These are phyloP conservation scores for Fraxinus sp. DNA, from an alignment of 305 asterid genomes.

Conservation along the genomic window DNA sequence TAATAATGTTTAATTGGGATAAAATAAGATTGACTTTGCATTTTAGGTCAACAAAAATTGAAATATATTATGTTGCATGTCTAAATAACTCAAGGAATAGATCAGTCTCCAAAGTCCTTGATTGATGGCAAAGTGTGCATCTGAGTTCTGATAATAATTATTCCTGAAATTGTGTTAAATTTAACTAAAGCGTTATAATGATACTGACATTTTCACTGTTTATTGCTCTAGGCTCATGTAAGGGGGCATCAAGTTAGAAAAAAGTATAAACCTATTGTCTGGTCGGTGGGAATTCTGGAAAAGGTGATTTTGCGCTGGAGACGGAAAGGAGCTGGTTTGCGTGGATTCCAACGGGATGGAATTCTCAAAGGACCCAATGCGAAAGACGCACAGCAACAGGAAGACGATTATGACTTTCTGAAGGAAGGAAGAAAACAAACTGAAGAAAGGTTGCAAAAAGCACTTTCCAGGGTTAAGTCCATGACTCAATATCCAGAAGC, in stretches of 20 bases:
- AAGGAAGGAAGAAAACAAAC: conserved; percentile 86
- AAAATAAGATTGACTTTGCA: not conserved
- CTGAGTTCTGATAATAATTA: not conserved
- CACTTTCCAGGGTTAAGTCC: conserved; percentile 86
- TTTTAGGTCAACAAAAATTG: not conserved
- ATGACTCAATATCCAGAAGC: conserved; percentile 92
- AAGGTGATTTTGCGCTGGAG: conserved; percentile 91
- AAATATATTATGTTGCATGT: not conserved
- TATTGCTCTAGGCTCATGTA: conserved; percentile 69
- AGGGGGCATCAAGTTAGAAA: conserved; percentile 97
- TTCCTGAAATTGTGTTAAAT: not conserved
- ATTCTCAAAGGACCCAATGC: conserved; percentile 36
- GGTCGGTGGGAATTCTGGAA: conserved; percentile 88
- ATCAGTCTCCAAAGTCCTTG: not conserved
- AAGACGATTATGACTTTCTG: conserved; percentile 76
- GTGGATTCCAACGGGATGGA: conserved; percentile 65
- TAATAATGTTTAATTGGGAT: not conserved
- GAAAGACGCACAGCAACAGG: conserved; percentile 34
- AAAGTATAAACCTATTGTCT: conserved; percentile 64
- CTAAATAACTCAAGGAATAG: not conserved
- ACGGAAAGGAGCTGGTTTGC: conserved; percentile 79
- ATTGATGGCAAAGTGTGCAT: not conserved
- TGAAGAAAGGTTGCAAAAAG: conserved; percentile 85
- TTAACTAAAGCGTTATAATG: not conserved
- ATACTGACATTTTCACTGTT: conserved; percentile 26